A percentile compares a stretch with the other conserved stretches of the same genome.
These are phyloP conservation scores for Sporobolomyces phaffii DNA, from an alignment of 768 basidiomycete genomes.

Conservation along the genomic window DNA sequence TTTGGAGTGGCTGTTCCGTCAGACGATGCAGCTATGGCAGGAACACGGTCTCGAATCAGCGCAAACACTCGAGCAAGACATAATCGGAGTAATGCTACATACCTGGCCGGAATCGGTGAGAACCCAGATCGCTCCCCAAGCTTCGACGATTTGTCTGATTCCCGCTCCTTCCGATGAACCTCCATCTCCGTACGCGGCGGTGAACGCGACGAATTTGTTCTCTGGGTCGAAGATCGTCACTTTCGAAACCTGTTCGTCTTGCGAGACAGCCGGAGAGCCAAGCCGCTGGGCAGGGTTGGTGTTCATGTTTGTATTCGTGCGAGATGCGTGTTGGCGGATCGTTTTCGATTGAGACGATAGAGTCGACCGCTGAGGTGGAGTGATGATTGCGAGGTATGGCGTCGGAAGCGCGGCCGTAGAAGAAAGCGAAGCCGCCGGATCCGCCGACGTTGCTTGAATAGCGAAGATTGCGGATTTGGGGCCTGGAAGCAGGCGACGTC, in stretches of 20 bases:
- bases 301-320: slow-evolving; percentile 50
- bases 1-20: slow-evolving; percentile 26
- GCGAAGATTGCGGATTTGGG: slow-evolving; percentile 37
- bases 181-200: slow-evolving; percentile 64
- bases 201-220: slow-evolving; percentile 82
- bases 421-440: slow-evolving; percentile 58
- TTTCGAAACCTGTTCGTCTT: slow-evolving; percentile 28
- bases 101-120: slow-evolving; percentile 73
- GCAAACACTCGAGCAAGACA: too few species aligned
- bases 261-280: neutral
- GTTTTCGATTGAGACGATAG: slow-evolving; percentile 65
- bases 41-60: neutral
- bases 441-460: slow-evolving; percentile 5
- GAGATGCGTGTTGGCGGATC: slow-evolving; percentile 61
- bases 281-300: slow-evolving; percentile 49
- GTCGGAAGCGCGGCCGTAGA: slow-evolving; percentile 61
- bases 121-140: slow-evolving; percentile 74
- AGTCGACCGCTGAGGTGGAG: slow-evolving; percentile 69
- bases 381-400: slow-evolving; percentile 75
- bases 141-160: slow-evolving; percentile 72
- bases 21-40: slow-evolving; percentile 39
- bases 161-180: slow-evolving; percentile 48
- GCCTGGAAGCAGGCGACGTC: slow-evolving; percentile 1
- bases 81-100: slow-evolving; percentile 37
- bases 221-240: slow-evolving; percentile 82